Percentiles rank a stretch among this genome's conserved stretches.
These are phyloP conservation scores for Cubamyces sp. DNA, from an alignment of 768 basidiomycete genomes.

Conservation along the genomic window DNA sequence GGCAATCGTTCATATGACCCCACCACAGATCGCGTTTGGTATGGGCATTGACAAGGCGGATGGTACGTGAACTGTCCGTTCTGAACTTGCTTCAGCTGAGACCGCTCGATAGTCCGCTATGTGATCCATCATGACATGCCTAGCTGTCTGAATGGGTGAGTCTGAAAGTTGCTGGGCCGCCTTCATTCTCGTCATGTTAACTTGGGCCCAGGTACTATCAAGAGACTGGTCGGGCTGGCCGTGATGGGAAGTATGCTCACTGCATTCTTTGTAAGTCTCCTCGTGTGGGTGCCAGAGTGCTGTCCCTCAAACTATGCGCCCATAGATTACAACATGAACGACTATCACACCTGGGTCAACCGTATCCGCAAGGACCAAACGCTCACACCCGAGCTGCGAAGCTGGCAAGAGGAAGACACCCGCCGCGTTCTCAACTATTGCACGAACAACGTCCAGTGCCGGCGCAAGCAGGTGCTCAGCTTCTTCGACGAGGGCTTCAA, in stretches of 20 bases:
- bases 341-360: constrained; percentile 55
- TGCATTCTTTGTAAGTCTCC: constrained; percentile 80
- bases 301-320: neutral
- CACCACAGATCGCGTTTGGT: constrained; percentile 84
- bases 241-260: constrained; percentile 82
- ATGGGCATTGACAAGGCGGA: constrained; percentile 95
- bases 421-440: constrained; percentile 80
- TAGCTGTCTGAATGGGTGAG: constrained; percentile 81
- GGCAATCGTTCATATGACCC: neutral
- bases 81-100: neutral
- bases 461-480: constrained; percentile 84
- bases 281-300: neutral
- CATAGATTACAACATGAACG: constrained; percentile 71
- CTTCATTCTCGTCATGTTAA: neutral
- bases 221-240: constrained; percentile 95
- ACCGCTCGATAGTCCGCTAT: constrained; percentile 68
- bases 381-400: constrained; percentile 53
- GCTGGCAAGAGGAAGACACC: constrained; percentile 58
- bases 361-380: constrained; percentile 65
- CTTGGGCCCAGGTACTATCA: constrained; percentile 71
- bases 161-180: neutral
- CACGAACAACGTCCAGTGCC: constrained; percentile 79
- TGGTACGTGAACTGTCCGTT: constrained; percentile 45
- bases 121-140: constrained; percentile 90
- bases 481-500: constrained; percentile 88